Evolutionary conservation across 2,329 filamentous ascomycete genomes (phyloP).

Genomic region (Penicillium sclerotigenum): DNA sequence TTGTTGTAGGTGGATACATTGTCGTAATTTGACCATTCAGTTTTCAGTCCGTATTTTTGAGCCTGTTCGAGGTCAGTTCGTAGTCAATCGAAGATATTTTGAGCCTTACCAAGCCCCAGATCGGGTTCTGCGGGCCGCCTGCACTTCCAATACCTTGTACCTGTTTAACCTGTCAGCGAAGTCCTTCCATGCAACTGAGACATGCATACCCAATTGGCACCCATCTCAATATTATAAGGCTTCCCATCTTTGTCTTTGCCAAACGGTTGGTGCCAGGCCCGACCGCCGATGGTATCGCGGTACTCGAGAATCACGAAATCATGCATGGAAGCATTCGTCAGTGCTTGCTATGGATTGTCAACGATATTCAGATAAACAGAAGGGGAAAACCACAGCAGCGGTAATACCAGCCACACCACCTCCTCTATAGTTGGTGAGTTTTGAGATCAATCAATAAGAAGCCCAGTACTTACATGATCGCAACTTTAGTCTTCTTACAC

Average conservation of each 20-base stretch:
- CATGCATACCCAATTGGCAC: conserved; percentile 17
- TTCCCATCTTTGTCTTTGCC: conserved; percentile 18
- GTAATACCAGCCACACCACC: conserved; percentile 23
- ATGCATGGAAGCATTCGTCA: conserved; percentile 21
- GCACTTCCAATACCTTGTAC: conserved; percentile 19
- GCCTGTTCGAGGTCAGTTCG: conserved; percentile 30
- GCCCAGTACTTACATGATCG: conserved; percentile 15
- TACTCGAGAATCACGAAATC: conserved; percentile 23
- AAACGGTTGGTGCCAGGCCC: conserved; percentile 17
- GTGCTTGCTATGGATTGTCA: conserved; percentile 15
- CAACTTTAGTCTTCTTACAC: conserved; percentile 23
- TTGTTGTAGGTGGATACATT: conserved; percentile 61
- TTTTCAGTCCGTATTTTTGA: conserved; percentile 57
- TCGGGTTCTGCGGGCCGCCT: conserved; percentile 16
- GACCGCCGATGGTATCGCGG: conserved; percentile 18
- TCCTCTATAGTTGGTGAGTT: conserved; percentile 13
- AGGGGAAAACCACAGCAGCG: conserved; percentile 14
- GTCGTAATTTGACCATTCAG: conserved; percentile 57
- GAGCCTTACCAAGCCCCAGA: conserved; percentile 17
- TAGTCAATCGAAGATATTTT: neutral
- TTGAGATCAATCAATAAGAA: neutral
- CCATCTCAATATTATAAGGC: conserved; percentile 19
- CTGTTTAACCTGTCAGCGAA: conserved; percentile 1
- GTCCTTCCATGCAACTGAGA: neutral
- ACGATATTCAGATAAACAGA: neutral